Evolutionary conservation across 2,329 filamentous ascomycete genomes (phyloP), one percentile per base, ranked within the genome.

Genomic region (Pseudocercospora macadamiae): DNA sequence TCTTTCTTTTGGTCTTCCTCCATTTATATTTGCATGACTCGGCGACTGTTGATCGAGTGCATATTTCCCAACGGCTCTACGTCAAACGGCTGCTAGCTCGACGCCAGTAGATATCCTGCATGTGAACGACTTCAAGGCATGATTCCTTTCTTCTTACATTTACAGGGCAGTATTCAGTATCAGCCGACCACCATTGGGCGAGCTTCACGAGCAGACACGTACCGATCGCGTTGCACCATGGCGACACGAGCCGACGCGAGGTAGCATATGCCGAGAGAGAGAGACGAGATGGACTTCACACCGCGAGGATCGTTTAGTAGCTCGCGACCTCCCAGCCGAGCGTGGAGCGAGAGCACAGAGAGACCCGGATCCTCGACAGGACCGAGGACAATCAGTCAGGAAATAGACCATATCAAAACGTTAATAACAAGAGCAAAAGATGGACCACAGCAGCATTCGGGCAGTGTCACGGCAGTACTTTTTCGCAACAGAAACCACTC

Each of bases 321-420:
- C 36, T 57, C 54, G 32, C 58, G 58, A 12, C 58, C 58, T 25
- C 49, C 58, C 4, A 57, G 53, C 23, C 58, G 58, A 54, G 58
- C 58, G 48, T 60, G 58, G 58, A 60, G 58, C 54, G 58, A 60
- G 19, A 54, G 54, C 18, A 60, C 58, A 39, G 58, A 60, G 28
- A 48, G 58, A 9, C 58, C 58, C 4, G 58, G 47, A 3, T 60
- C 58, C 2, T 57, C 58, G 10, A 42, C 30, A 44, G 58, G 54
- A 18, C 32, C 61, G 28, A 57, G 59, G 7, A 59, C 60, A 7
- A 56, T 70, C 4, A 57, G 59, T 7, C 66, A 64, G 34, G 68
- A 68, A 23, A 64, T 70, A 16, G 68, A 70, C 10, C 66, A 68
- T 26, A 70, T 70, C 58, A 68, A 68, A 54, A 58, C 55, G n/a